A percentile compares a stretch with the other conserved stretches of the same genome.
Evolutionary conservation across 495 filamentous ascomycete genomes (phyloP).

Genomic region (Daldinia childiae): DNA sequence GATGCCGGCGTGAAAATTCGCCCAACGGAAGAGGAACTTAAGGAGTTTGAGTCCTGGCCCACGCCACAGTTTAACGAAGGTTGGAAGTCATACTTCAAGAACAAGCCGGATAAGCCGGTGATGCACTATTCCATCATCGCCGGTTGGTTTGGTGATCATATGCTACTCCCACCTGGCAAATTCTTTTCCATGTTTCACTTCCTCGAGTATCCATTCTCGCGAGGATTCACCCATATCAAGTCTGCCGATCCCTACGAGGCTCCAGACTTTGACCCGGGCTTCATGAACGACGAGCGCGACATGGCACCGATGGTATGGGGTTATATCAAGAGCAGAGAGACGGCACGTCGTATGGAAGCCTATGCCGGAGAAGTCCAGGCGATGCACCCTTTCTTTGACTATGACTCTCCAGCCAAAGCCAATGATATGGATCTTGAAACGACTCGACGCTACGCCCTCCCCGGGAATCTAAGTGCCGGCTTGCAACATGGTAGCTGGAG

Average conservation of each 20-base stretch:
- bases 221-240: slow-evolving; percentile 76
- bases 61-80: slow-evolving; percentile 72
- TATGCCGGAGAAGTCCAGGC: slow-evolving; percentile 80
- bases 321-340: slow-evolving; percentile 88
- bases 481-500: slow-evolving; percentile 67
- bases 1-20: slow-evolving; percentile 85
- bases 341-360: slow-evolving; percentile 76
- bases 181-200: slow-evolving; percentile 93
- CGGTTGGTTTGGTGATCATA: slow-evolving; percentile 74
- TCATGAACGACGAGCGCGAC: slow-evolving; percentile 86
- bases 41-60: slow-evolving; percentile 71
- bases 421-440: slow-evolving; percentile 78
- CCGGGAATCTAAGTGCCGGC: slow-evolving; percentile 76
- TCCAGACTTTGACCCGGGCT: slow-evolving; percentile 84
- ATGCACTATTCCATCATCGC: slow-evolving; percentile 82
- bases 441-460: slow-evolving; percentile 77
- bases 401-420: slow-evolving; percentile 71
- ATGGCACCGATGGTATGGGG: slow-evolving; percentile 88
- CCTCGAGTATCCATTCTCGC: slow-evolving; percentile 83
- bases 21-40: slow-evolving; percentile 74
- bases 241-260: slow-evolving; percentile 75
- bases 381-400: slow-evolving; percentile 74
- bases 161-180: slow-evolving; percentile 78
- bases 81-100: slow-evolving; percentile 85
- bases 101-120: slow-evolving; percentile 86